Percentiles rank a stretch among this genome's conserved stretches.
phyloP scores from a whole-genome alignment of 2,329 filamentous ascomycete species.

The Sclerotinia sclerotiorum region DNA sequence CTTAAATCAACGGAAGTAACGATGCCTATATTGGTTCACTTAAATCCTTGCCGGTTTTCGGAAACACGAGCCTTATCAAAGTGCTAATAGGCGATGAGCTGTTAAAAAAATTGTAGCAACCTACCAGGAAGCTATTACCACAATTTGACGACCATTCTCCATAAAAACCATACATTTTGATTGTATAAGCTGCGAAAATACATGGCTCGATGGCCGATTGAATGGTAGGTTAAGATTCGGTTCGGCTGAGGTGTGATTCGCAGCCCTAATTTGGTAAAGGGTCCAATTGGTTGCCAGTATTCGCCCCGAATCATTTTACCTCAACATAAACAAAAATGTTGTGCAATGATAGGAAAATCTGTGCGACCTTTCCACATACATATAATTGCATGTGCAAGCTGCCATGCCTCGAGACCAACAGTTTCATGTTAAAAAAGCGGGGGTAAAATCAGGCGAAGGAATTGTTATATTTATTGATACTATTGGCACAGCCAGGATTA shows the following conservation, averaged over 20 bases:
- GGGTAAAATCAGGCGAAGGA: not conserved
- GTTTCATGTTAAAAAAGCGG: not conserved
- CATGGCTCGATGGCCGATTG: not conserved
- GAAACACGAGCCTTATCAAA: not conserved
- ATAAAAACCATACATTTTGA: too few relatives aligned
- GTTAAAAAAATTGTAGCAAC: not conserved
- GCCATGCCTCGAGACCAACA: not conserved
- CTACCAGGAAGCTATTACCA: not conserved
- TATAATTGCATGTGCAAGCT: not conserved
- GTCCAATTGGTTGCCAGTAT: not conserved
- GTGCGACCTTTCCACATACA: not conserved
- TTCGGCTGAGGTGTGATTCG: not conserved
- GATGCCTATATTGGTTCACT: not conserved
- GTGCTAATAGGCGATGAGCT: not conserved
- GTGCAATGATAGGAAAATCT: too few relatives aligned
- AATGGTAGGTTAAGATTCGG: not conserved
- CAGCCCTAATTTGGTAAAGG: not conserved
- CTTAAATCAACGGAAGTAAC: not conserved
- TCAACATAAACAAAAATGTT: not conserved
- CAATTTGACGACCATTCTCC: not conserved
- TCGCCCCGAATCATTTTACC: not conserved
- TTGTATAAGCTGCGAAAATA: not conserved
- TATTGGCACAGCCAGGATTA: not conserved
- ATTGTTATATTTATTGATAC: not conserved
- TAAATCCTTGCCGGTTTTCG: not conserved